phyloP scores from a whole-genome alignment of 2,329 filamentous ascomycete genomes.

The Colletotrichum navitas region DNA sequence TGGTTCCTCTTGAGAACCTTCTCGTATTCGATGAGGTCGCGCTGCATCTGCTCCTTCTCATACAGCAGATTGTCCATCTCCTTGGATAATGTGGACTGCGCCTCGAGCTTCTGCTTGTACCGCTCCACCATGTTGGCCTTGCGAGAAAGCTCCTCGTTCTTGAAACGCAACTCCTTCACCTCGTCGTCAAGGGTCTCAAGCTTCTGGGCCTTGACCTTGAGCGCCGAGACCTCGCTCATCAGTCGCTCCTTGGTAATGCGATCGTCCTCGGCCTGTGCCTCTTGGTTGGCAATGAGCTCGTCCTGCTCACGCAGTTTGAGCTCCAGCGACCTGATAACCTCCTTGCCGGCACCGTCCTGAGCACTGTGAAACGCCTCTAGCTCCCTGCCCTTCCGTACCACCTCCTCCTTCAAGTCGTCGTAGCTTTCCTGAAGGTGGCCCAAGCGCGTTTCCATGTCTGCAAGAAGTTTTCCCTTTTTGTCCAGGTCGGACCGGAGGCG shows the following conservation, averaged over 20 bases:
- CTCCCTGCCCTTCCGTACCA: conserved; percentile 68
- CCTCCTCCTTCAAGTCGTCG: conserved; percentile 74
- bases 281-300: conserved; percentile 77
- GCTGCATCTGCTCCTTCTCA: conserved; percentile 66
- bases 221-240: conserved; percentile 61
- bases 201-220: conserved; percentile 61
- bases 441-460: conserved; percentile 70
- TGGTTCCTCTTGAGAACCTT: conserved; percentile 53
- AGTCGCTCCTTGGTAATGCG: conserved; percentile 60
- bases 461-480: conserved; percentile 66
- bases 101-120: conserved; percentile 73
- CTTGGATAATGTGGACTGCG: conserved; percentile 65
- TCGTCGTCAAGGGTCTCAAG: conserved; percentile 69
- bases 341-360: conserved; percentile 65
- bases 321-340: conserved; percentile 67
- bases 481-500: conserved; percentile 65
- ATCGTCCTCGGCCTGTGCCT: conserved; percentile 72
- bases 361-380: conserved; percentile 64
- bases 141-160: conserved; percentile 69
- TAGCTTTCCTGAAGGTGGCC: conserved; percentile 72
- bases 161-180: conserved; percentile 69
- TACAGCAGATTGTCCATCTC: conserved; percentile 68
- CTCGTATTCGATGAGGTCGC: conserved; percentile 55
- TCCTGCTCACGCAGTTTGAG: conserved; percentile 74
- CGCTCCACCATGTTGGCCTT: conserved; percentile 74